Base-by-base conservation (phyloP, 306 rosid species). In the Cajanus cajan region DNA sequence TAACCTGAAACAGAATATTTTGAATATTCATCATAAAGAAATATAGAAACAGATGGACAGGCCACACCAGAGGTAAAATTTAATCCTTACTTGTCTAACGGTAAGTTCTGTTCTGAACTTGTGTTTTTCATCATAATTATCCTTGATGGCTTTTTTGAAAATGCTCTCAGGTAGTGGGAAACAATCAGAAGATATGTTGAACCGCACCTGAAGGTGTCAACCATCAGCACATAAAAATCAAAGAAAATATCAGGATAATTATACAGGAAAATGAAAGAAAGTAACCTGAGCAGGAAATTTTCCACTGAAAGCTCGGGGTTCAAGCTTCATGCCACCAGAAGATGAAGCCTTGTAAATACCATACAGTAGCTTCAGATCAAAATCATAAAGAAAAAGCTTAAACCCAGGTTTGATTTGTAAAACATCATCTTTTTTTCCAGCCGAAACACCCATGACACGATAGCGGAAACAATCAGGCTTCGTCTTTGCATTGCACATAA, bases 401-500 rank as follows among this genome's bases (percentile, higher is more conserved):
- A 88, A 21, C 58, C 98, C 98, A 19, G 91, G 94, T 83, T 80
- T 95, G 76, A 95, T 76, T 44, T 86, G 85, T 80, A 85, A 50
- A 71, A 91, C 91, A 37, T 62, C 33, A 71, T 92, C 97, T 68
- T 85, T 90, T 78, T 92, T 90, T 59, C 90, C 85, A 47, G 55
- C 52, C 9, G 96, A 34, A 83, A 95, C 86, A 80, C 97, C 98
- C 98, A 92, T 92, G 79, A 95, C 86, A 19, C 66, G 77, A 84
- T 90, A 87, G 15, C 57, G 86, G 68, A 91, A 92, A 87, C 98
- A 92, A 85, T 92, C 98, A 28, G 98, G 98, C 81, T 90, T 95
- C 39, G 98, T 92, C 83, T 91, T 95, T 80, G 88, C 84, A 73
- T 79, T 95, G 91, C 98, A 95, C 98, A 95, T 90, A 87, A 95